phyloP scores from a whole-genome alignment of 768 basidiomycete species.

The Filobasidium floriforme region DNA sequence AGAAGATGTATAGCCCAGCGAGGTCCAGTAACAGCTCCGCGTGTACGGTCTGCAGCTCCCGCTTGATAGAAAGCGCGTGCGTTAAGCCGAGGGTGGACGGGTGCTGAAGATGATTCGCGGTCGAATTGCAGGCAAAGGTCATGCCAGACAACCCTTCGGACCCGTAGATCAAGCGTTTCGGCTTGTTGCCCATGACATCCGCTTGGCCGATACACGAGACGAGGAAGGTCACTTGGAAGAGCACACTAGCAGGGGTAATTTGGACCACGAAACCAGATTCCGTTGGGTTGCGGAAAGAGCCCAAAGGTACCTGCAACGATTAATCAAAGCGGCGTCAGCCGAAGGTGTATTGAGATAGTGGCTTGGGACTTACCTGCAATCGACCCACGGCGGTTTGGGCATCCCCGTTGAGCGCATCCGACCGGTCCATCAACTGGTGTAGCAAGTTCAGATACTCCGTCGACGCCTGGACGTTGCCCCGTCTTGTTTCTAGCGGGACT shows the following conservation, averaged over 20 bases:
- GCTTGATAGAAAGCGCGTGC: constrained; percentile 6
- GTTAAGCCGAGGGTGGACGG: not conserved
- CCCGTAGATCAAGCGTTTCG: constrained; percentile 12
- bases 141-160: not conserved
- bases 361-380: not conserved
- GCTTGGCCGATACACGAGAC: constrained; percentile 14
- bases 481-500: not conserved
- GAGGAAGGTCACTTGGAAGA: constrained; percentile 13
- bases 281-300: not conserved
- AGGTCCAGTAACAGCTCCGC: constrained; percentile 17
- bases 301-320: not conserved
- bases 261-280: not conserved
- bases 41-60: constrained; percentile 14
- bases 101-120: not conserved
- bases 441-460: not conserved
- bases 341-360: not conserved
- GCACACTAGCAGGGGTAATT: not conserved
- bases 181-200: constrained; percentile 17
- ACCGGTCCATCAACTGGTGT: constrained; percentile 6
- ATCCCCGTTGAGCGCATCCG: not conserved
- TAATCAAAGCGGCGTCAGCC: not conserved
- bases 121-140: not conserved
- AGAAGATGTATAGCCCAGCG: constrained; percentile 11
- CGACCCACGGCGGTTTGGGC: not conserved
- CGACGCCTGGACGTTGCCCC: not conserved